Percentiles rank a stretch among this genome's conserved stretches.
These are phyloP conservation scores for Trichoderma sp. DNA, from an alignment of 2,329 filamentous ascomycete species.

Conservation along the genomic window DNA sequence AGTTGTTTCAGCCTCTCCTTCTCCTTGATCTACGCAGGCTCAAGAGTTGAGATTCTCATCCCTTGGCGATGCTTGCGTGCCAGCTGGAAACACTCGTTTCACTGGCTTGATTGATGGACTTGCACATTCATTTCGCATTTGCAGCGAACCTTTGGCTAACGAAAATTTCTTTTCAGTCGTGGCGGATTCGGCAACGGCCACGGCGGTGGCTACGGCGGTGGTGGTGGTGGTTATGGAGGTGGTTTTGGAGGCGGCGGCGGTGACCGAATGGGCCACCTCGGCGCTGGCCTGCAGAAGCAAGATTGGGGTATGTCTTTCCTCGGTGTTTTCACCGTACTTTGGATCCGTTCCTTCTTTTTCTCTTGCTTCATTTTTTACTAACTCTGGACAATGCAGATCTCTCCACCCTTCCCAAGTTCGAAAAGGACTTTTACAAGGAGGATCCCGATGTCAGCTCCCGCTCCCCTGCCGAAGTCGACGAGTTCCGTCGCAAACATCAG, in stretches of 20 bases:
- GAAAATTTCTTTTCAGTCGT: conserved; percentile 41
- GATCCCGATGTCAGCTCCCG: conserved; percentile 75
- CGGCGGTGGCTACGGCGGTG: conserved; percentile 35
- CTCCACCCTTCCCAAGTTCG: conserved; percentile 83
- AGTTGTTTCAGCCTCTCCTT: conserved; percentile 26
- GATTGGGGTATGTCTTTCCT: conserved; percentile 70
- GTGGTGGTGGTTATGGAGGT: conserved; percentile 35
- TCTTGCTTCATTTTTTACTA: conserved; percentile 25
- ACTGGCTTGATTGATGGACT: background rate
- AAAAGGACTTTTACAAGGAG: conserved; percentile 99
- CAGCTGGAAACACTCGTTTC: background rate
- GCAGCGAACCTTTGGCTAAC: conserved; percentile 37
- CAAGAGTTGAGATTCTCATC: background rate
- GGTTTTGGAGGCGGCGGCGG: conserved; percentile 65
- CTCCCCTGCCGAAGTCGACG: conserved; percentile 76
- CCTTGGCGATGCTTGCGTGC: background rate
- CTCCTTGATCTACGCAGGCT: background rate
- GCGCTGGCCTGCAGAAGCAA: conserved; percentile 83
- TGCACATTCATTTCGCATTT: background rate
- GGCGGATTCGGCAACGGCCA: conserved; percentile 45
- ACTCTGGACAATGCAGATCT: conserved; percentile 59
- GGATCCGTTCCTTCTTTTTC: background rate
- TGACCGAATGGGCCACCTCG: conserved; percentile 92
- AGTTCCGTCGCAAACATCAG: conserved; percentile 81
- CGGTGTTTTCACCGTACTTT: background rate